phyloP scores from a whole-genome alignment of 148 eudicot genomes.

The Rhododendron ovatum region DNA sequence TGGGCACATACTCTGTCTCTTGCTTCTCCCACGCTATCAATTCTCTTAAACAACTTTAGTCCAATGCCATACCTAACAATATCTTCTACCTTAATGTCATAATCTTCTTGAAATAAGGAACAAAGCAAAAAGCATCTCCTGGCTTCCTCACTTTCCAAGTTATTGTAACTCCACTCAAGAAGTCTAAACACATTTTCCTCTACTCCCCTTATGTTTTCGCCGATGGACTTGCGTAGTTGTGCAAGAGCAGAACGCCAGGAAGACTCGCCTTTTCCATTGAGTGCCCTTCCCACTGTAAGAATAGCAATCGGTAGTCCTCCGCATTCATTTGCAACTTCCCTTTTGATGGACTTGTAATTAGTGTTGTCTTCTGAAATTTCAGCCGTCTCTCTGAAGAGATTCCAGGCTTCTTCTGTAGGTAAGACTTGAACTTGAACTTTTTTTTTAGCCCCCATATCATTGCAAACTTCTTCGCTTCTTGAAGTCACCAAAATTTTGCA shows the following conservation, averaged over 20 bases:
- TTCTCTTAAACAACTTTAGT: background rate
- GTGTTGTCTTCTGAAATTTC: too few species aligned
- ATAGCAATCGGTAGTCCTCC: slow-evolving; percentile 13
- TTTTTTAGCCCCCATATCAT: too few species aligned
- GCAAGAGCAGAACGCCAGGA: slow-evolving; percentile 4
- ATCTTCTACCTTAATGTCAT: background rate
- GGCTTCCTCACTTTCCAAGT: background rate
- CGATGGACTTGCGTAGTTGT: background rate
- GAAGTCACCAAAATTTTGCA: too few species aligned
- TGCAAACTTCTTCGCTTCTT: too few species aligned
- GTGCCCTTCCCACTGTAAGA: background rate
- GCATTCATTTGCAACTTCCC: slow-evolving; percentile 4
- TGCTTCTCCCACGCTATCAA: background rate
- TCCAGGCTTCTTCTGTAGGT: background rate
- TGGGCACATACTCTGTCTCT: background rate
- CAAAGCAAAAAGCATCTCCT: background rate
- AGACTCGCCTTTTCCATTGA: background rate
- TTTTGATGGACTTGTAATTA: background rate
- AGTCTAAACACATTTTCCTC: background rate
- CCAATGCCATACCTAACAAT: slow-evolving; percentile 2
- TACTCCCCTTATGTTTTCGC: background rate
- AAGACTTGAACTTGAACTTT: background rate
- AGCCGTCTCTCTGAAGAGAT: too few species aligned
- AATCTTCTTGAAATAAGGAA: slow-evolving; percentile 10
- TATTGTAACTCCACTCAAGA: background rate